Evolutionary conservation across 164 flowering plant genomes (phyloP).

Genomic region (Vitis rupestris): DNA sequence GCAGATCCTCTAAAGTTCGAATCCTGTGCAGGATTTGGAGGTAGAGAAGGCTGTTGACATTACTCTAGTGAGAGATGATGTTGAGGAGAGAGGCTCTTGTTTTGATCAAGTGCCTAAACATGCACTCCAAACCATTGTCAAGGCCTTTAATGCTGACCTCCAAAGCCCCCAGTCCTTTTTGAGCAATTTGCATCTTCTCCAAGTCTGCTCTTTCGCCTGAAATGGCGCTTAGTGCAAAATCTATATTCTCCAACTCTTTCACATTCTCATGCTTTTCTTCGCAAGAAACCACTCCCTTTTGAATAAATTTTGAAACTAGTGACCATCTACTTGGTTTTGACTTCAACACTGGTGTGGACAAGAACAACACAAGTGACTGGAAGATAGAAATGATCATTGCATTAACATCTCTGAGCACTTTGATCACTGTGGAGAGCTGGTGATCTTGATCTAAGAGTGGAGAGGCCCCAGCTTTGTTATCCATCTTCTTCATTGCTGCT

Average conservation of each 20-base stretch:
- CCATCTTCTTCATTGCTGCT: slow-evolving; percentile 22
- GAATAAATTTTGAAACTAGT: slow-evolving; percentile 27
- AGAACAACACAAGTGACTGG: slow-evolving; percentile 27
- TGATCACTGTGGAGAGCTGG: slow-evolving; percentile 9
- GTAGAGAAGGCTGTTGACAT: neutral
- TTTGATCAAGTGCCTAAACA: slow-evolving; percentile 37
- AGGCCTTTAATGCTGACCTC: slow-evolving; percentile 25
- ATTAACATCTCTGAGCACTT: slow-evolving; percentile 35
- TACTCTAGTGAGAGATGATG: slow-evolving; percentile 28
- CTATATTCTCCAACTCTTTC: slow-evolving; percentile 22
- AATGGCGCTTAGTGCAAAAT: slow-evolving; percentile 8
- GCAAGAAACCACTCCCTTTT: slow-evolving; percentile 12
- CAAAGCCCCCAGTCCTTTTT: slow-evolving; percentile 24
- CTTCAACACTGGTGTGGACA: slow-evolving; percentile 22
- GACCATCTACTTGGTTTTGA: slow-evolving; percentile 32
- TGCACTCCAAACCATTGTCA: slow-evolving; percentile 36
- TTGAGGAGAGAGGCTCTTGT: slow-evolving; percentile 43
- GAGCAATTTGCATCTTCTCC: slow-evolving; percentile 17
- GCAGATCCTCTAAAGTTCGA: slow-evolving; percentile 19
- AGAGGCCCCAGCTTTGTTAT: slow-evolving; percentile 2
- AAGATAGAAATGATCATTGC: slow-evolving; percentile 29
- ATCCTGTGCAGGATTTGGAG: slow-evolving; percentile 8
- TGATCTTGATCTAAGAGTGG: too few species aligned
- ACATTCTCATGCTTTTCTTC: slow-evolving; percentile 10
- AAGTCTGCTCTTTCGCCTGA: neutral